Evolutionary conservation across 2,329 filamentous ascomycete genomes (phyloP).

Genomic region (Stenocarpella maydis): DNA sequence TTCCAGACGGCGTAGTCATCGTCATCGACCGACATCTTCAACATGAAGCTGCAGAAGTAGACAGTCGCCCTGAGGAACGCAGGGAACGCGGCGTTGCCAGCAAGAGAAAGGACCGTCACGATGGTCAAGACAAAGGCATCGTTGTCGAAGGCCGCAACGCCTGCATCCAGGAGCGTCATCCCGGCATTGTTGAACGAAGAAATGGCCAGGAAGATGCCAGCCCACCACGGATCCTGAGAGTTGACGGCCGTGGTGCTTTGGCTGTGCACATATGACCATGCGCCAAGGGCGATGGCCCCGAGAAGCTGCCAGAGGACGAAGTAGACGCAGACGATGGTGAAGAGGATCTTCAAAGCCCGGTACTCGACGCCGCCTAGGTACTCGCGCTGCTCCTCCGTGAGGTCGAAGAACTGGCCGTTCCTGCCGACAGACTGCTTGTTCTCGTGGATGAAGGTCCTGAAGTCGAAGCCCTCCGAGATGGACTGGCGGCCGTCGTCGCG

Average conservation of each 20-base stretch:
- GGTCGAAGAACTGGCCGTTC: slow-evolving; percentile 63
- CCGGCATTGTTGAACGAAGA: slow-evolving; percentile 66
- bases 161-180: slow-evolving; percentile 64
- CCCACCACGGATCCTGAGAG: slow-evolving; percentile 60
- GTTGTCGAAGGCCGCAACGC: slow-evolving; percentile 58
- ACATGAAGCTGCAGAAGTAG: slow-evolving; percentile 31
- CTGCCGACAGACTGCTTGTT: slow-evolving; percentile 52
- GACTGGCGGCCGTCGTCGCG: slow-evolving; percentile 30
- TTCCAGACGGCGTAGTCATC: slow-evolving; percentile 48
- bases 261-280: slow-evolving; percentile 39
- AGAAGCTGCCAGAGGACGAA: slow-evolving; percentile 67
- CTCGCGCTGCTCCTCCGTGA: slow-evolving; percentile 62
- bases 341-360: slow-evolving; percentile 66
- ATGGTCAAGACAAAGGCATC: slow-evolving; percentile 44
- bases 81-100: slow-evolving; percentile 61
- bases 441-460: slow-evolving; percentile 44
- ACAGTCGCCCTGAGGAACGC: slow-evolving; percentile 52
- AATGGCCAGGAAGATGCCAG: slow-evolving; percentile 62
- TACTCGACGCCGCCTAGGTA: slow-evolving; percentile 71
- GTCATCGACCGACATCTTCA: slow-evolving; percentile 44
- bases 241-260: slow-evolving; percentile 37
- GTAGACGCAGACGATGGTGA: slow-evolving; percentile 68
- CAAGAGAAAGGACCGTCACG: slow-evolving; percentile 47
- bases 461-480: slow-evolving; percentile 36
- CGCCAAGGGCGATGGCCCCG: slow-evolving; percentile 65